phyloP scores from a whole-genome alignment of 2,329 filamentous ascomycete species.

The Aspergillus phoenicis region DNA sequence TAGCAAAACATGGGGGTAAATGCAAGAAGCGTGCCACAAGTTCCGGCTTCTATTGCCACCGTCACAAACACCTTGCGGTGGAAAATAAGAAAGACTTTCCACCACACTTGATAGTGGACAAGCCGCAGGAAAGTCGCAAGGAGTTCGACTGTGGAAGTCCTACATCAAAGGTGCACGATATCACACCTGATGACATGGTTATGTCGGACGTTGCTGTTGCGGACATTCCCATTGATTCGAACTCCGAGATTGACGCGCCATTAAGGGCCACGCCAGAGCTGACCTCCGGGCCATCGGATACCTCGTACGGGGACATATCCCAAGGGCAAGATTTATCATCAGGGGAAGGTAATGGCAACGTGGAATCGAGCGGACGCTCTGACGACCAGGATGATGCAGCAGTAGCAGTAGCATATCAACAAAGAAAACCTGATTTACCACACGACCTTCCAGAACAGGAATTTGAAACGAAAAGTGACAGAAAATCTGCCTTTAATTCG shows the following conservation, averaged over 20 bases:
- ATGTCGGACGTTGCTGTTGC: background rate
- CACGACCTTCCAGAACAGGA: background rate
- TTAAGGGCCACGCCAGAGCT: no score
- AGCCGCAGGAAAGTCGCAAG: background rate
- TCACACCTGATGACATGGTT: background rate
- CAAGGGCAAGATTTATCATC: no score
- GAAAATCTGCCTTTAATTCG: no score
- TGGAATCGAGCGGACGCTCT: no score
- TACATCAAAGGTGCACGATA: background rate
- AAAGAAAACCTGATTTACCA: no score
- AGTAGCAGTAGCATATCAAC: no score
- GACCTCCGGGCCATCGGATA: no score
- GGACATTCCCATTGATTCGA: background rate
- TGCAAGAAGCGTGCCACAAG: background rate
- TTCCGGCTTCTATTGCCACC: background rate
- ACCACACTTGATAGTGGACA: background rate
- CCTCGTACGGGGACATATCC: no score
- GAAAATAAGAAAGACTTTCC: background rate
- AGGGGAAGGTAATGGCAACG: no score
- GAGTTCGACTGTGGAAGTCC: background rate
- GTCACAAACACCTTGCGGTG: background rate
- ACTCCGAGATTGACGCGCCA: background rate
- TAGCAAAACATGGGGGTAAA: background rate
- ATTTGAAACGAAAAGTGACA: background rate
- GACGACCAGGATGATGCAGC: no score